Conservation (phyloP, 108 stramenopile species). For the Nitzschia sp. region DNA sequence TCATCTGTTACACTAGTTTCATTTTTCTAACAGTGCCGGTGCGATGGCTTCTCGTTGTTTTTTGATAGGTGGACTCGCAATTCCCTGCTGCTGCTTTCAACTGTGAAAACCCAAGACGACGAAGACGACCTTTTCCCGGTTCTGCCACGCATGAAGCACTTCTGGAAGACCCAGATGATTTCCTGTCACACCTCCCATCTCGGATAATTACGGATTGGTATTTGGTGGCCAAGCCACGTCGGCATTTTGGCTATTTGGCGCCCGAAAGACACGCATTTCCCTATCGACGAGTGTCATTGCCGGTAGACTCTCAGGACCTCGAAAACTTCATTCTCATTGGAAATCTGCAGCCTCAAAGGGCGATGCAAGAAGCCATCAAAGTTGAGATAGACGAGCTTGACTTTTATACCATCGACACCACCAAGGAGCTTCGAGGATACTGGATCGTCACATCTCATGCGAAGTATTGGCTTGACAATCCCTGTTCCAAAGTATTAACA, state of each 20-base stretch:
- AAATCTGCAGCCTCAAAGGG: neutral
- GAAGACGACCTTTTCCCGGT: no score
- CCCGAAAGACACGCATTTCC: neutral
- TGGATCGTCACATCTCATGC: conserved; percentile 12
- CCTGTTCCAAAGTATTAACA: conserved; percentile 1
- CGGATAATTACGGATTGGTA: conserved; percentile 4
- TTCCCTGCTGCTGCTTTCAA: conserved; percentile 1
- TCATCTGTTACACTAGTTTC: no score
- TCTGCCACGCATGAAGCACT: no score
- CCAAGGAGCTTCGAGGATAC: conserved; percentile 6
- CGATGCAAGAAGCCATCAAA: neutral
- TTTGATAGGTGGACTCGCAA: conserved; percentile 11
- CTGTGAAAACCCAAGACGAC: conserved; percentile 6
- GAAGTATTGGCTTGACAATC: conserved; percentile 14
- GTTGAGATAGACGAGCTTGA: neutral
- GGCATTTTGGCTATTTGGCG: neutral
- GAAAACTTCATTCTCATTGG: neutral
- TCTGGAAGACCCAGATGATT: neutral
- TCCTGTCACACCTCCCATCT: neutral
- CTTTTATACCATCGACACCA: neutral
- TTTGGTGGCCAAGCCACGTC: neutral
- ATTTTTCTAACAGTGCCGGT: no score
- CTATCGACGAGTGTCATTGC: neutral
- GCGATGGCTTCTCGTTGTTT: no score
- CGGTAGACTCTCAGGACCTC: conserved; percentile 4